A percentile compares a stretch with the other conserved stretches of the same genome.
Conservation (phyloP, 192 early-diverging fungal genomes). For the Physocladia obscura region DNA sequence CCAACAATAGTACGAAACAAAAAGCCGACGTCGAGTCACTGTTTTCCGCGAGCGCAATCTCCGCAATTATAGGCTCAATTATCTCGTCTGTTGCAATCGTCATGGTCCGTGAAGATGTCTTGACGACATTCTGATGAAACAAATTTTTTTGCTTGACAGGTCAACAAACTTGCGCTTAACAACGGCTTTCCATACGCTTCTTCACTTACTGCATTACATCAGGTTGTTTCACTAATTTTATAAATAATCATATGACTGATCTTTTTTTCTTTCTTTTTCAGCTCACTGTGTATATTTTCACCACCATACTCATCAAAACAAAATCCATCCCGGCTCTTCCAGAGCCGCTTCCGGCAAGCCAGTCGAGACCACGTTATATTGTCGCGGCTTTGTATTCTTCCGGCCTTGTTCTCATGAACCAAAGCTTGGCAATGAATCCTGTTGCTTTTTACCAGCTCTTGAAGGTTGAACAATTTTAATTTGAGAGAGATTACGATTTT, state of each 20-base stretch:
- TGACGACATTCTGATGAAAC: background rate
- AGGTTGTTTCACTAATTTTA: constrained; percentile 2
- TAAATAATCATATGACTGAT: too few relatives aligned
- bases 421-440: constrained; percentile 22
- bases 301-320: background rate
- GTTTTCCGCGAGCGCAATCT: background rate
- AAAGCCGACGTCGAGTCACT: background rate
- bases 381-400: constrained; percentile 21
- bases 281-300: constrained; percentile 8
- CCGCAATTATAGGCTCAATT: constrained; percentile 22
- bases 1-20: background rate
- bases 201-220: constrained; percentile 21
- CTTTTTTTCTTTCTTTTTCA: background rate
- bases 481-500: background rate
- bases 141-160: background rate
- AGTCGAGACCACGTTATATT: background rate
- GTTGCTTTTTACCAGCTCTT: constrained; percentile 23
- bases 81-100: constrained; percentile 18
- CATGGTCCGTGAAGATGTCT: constrained; percentile 3
- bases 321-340: constrained; percentile 22
- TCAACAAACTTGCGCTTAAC: constrained; percentile 25
- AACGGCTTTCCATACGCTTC: constrained; percentile 22
- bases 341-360: constrained; percentile 13
- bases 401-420: constrained; percentile 29
- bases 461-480: constrained; percentile 2